Evolutionary conservation across 371 early-diverging fungal genomes (phyloP), one percentile per base, ranked within the genome.

Genomic region (Paramicrosporidium saccamoebae): DNA sequence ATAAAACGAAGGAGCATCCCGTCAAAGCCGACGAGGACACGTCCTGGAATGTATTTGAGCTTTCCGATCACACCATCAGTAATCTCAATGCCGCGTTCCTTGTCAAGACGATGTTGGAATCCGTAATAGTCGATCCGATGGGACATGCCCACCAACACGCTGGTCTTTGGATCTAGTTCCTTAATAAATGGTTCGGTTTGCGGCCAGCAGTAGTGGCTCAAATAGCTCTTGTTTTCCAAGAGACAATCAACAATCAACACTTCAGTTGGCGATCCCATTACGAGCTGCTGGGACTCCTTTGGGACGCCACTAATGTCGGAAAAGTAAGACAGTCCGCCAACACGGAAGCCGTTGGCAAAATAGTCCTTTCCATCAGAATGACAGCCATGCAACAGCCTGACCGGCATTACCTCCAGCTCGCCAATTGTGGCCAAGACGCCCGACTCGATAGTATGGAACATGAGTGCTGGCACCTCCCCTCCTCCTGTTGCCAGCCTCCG

Each of bases 301-400:
- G 79, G 75, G 17, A 86, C 64, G 27, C 24, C 29, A 28, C 50
- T 63, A 20, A 58, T 59, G 41, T 90, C 90, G 0, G 77, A 73
- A 5, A 90, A 49, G 37, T 82, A 90, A 11, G 63, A 52, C 4
- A 86, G 36, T 20, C 49, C 39, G 10, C 44, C 60, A 35, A 82
- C 60, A 10, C 57, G 51, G 40, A 67, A 78, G 4, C 79, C 90
- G 8, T 50, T 48, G 20, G 53, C 72, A 31, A 54, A 55, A 36
- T 58, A 81, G 10, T 69, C 69, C 12, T 48, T 44, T 8, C 50
- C 48, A 10, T 57, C 58, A 3, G 55, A 27, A 22, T 50, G 49
- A 23, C 30, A 42, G 17, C 71, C 84, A 35, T 79, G 78, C 29
- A 73, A 58, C 9, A 65, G 72, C 62, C 72, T 52, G 53, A 84